A percentile compares a stretch with the other conserved stretches of the same genome.
These are phyloP conservation scores for Penicillium sp. DNA, from an alignment of 2,329 filamentous ascomycete species.

Conservation along the genomic window DNA sequence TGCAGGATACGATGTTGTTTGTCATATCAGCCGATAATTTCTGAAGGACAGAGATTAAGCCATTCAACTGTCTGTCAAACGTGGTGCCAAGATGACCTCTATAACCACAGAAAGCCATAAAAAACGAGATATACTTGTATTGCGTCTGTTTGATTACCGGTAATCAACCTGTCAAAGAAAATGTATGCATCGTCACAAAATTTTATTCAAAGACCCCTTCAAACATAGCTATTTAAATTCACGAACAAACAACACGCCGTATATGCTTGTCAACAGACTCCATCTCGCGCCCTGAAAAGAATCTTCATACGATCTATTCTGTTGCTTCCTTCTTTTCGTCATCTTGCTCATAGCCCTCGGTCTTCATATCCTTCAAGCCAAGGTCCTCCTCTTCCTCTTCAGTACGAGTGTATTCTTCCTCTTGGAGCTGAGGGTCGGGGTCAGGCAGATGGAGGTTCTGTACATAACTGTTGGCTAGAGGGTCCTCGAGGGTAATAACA, in stretches of 20 bases:
- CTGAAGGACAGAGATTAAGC: no score
- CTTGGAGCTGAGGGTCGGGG: constrained; percentile 76
- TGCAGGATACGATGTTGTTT: no score
- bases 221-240: neutral
- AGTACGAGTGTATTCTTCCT: constrained; percentile 80
- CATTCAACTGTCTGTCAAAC: no score
- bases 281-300: constrained; percentile 7
- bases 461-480: constrained; percentile 87
- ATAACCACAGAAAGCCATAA: no score
- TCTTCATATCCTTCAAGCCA: constrained; percentile 87
- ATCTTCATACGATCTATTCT: constrained; percentile 19
- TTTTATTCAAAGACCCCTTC: neutral
- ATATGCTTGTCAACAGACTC: constrained; percentile 4
- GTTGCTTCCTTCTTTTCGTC: constrained; percentile 20
- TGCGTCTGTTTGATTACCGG: no score
- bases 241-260: neutral
- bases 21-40: no score
- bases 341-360: constrained; percentile 74
- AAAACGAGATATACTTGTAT: no score
- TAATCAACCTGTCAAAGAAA: no score
- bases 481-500: constrained; percentile 78
- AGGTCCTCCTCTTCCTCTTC: constrained; percentile 91
- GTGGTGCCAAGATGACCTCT: no score
- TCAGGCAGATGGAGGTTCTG: constrained; percentile 78
- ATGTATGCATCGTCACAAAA: neutral